Percentiles rank a stretch among this genome's conserved stretches.
Evolutionary conservation across 257 asterid genomes (phyloP).

Genomic region (Galeopsis tetrahit): DNA sequence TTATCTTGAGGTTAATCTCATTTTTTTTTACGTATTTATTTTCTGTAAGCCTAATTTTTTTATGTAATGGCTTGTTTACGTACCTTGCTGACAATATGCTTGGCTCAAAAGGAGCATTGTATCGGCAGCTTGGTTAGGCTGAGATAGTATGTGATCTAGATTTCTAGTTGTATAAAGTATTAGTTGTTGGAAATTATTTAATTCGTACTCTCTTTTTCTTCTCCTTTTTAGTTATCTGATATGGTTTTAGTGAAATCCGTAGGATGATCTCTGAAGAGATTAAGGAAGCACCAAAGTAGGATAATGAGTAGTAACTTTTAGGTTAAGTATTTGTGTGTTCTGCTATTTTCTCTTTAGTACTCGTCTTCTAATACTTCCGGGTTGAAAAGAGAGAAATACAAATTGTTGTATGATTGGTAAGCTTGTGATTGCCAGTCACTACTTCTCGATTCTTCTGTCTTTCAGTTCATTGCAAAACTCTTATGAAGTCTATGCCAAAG

Average conservation of each 20-base stretch:
- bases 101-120: no score
- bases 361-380: background rate
- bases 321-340: slow-evolving; percentile 37
- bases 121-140: no score
- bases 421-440: slow-evolving; percentile 23
- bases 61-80: no score
- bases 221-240: no score
- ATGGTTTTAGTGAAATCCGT: background rate
- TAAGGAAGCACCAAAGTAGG: slow-evolving; percentile 61
- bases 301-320: slow-evolving; percentile 43
- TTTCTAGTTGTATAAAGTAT: no score
- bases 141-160: no score
- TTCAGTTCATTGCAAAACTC: slow-evolving; percentile 34
- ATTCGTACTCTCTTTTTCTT: no score
- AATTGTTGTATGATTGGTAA: slow-evolving; percentile 36
- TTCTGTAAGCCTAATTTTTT: no score
- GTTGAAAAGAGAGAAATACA: background rate
- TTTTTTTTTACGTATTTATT: no score
- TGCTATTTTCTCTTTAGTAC: slow-evolving; percentile 35
- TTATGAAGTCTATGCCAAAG: slow-evolving; percentile 49
- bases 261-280: slow-evolving; percentile 60
- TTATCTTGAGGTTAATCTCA: no score
- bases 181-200: no score
- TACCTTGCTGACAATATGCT: no score
- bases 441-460: slow-evolving; percentile 28